These are phyloP conservation scores for Maudiozyma barnettii DNA, from an alignment of 805 yeast genomes.

Conservation along the genomic window DNA sequence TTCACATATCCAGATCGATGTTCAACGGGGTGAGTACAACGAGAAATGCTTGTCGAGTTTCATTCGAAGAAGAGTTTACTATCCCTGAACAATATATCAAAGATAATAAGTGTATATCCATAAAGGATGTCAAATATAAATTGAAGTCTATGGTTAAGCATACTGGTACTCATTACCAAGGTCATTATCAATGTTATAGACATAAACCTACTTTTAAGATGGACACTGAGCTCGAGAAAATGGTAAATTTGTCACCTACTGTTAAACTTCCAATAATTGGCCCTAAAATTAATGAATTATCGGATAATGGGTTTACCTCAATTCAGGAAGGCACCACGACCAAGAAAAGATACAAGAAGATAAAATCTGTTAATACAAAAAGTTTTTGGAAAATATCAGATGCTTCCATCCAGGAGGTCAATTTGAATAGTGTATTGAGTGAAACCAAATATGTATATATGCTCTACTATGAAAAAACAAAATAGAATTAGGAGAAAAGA, in stretches of 20 bases:
- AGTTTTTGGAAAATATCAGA: constrained; percentile 89
- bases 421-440: constrained; percentile 45
- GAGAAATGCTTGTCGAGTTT: constrained; percentile 67
- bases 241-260: background rate
- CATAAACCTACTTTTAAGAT: constrained; percentile 52
- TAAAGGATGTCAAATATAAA: constrained; percentile 37
- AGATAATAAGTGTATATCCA: constrained; percentile 11
- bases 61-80: constrained; percentile 49
- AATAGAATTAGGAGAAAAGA: background rate
- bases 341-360: constrained; percentile 37
- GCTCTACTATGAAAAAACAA: constrained; percentile 57
- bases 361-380: constrained; percentile 44
- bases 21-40: constrained; percentile 57
- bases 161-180: constrained; percentile 77
- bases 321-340: too few species aligned
- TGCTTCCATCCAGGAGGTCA: constrained; percentile 53
- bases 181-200: constrained; percentile 85
- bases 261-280: background rate
- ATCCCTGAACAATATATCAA: constrained; percentile 32
- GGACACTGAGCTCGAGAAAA: background rate
- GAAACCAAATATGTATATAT: constrained; percentile 77
- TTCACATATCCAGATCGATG: constrained; percentile 83
- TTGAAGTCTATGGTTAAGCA: constrained; percentile 73
- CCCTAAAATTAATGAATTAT: background rate
- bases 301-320: too few species aligned